These are phyloP conservation scores for Epichloe coenophiala DNA, from an alignment of 2,329 filamentous ascomycete genomes.

Conservation along the genomic window DNA sequence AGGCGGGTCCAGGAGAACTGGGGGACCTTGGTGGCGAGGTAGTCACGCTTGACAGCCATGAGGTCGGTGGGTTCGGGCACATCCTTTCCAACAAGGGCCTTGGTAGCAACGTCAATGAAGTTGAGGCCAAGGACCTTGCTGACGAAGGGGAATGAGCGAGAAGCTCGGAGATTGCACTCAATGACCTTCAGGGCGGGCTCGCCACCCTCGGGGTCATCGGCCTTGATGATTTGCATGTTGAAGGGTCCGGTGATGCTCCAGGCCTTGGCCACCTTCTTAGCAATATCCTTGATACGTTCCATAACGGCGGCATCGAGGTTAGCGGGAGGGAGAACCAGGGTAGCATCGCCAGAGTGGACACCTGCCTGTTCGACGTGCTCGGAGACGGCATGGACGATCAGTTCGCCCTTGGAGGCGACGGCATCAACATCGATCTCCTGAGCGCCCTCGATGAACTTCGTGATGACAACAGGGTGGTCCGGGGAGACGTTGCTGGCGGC, in stretches of 20 bases:
- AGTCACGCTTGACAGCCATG: constrained; percentile 81
- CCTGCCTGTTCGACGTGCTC: constrained; percentile 96
- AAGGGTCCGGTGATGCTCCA: constrained; percentile 97
- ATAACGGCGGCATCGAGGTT: constrained; percentile 66
- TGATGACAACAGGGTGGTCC: constrained; percentile 96
- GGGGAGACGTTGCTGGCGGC: constrained; percentile 84
- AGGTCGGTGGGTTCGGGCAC: constrained; percentile 77
- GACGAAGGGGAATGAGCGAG: constrained; percentile 95
- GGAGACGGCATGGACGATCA: constrained; percentile 82
- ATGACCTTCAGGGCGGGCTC: constrained; percentile 82
- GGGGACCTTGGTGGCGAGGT: constrained; percentile 95
- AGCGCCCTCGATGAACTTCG: constrained; percentile 94
- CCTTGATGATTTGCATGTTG: constrained; percentile 99
- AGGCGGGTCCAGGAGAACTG: constrained; percentile 99
- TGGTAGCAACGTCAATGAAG: constrained; percentile 92
- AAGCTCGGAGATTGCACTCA: constrained; percentile 94
- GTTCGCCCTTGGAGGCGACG: constrained; percentile 73
- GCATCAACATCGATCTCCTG: constrained; percentile 94
- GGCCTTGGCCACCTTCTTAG: constrained; percentile 88
- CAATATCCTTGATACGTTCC: constrained; percentile 86
- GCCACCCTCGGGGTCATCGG: constrained; percentile 59
- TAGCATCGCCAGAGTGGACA: constrained; percentile 96
- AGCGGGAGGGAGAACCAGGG: constrained; percentile 77
- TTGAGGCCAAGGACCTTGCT: constrained; percentile 93
- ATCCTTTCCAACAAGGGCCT: constrained; percentile 73